Base-by-base conservation (phyloP, 2,329 filamentous ascomycete genomes). In the Coniella vitis region DNA sequence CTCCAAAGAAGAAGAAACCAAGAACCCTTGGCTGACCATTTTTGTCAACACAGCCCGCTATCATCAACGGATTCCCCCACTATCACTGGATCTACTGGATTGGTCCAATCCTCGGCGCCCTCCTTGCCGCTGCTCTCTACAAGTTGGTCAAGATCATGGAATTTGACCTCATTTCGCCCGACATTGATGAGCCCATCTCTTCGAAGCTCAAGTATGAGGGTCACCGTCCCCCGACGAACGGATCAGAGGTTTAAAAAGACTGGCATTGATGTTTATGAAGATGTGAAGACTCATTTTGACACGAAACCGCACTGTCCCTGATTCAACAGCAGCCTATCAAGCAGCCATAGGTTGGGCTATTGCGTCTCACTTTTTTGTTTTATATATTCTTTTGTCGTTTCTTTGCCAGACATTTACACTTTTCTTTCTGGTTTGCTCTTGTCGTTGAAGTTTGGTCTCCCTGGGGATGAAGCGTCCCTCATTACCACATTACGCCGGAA, bases 51-150 rank as follows among this genome's bases (percentile, higher is more conserved):
- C 74, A 74, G 7, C 71, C 67, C 21, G 69, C 72, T 19, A 60
- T 73, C 35, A 63, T 61, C 1, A 60, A 63, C 4, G 53, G 45
- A 1, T 75, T 76, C 56, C 61, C 64, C 1, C 56, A 58, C 14
- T 74, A 76, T 58, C 70, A 74, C 47, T 78, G 74, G 74, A 76
- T 77, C 56, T 78, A 75, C 63, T 77, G 73, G 70, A 55, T 79
- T 10, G 77, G 75, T 0, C 77, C 78, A 1, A 61, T 70, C 9
- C 61, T 76, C 44, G 78, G 78, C 0, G 57, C 71, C 1, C 44
- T 74, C 5, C 58, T 80, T 13, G 75, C 76, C 1, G 70, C 65
- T n/a, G 63, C 52, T 7, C 66, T 76, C 17, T 81, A 78, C 63
- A 69, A 67, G 50, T 54, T 75, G 3, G 63, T 81, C 47, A 76